A percentile compares a stretch with the other conserved stretches of the same genome.
These are phyloP conservation scores for Pyrrhoderma lamaoense DNA, from an alignment of 1,284 basidiomycete species.

Conservation along the genomic window DNA sequence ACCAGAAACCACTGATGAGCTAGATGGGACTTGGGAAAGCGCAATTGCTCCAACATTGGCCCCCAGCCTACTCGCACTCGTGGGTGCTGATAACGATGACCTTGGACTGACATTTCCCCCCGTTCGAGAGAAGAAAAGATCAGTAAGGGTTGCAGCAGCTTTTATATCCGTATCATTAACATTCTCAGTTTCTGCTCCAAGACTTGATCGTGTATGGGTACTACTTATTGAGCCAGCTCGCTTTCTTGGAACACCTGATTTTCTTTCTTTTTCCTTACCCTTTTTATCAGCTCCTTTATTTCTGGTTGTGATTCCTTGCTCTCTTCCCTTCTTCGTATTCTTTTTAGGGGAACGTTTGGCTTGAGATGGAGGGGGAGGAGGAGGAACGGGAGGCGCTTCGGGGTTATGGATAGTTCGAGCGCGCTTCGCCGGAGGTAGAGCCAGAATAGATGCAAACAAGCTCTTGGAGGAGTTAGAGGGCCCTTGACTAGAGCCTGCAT, in stretches of 20 bases:
- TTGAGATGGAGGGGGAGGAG: conserved; percentile 31
- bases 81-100: conserved; percentile 43
- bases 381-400: conserved; percentile 55
- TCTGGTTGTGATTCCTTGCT: conserved; percentile 1
- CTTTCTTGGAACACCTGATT: conserved; percentile 12
- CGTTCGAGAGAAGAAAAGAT: conserved; percentile 43
- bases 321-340: conserved; percentile 9
- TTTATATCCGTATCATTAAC: conserved; percentile 61
- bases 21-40: conserved; percentile 13
- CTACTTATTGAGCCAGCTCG: conserved; percentile 12
- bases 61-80: conserved; percentile 29
- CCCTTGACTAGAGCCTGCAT: conserved; percentile 31
- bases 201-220: conserved; percentile 12
- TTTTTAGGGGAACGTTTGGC: conserved; percentile 11
- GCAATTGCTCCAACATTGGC: background rate
- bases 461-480: conserved; percentile 40
- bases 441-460: conserved; percentile 65
- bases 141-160: conserved; percentile 68
- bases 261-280: conserved; percentile 17
- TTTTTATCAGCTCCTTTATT: conserved; percentile 12
- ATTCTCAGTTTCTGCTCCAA: conserved; percentile 11
- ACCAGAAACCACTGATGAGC: conserved; percentile 7
- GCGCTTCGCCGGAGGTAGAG: conserved; percentile 63
- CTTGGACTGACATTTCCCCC: conserved; percentile 47
- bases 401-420: conserved; percentile 69